phyloP scores from a whole-genome alignment of 805 yeast species.

The Saccharomycopsis fodiens region DNA sequence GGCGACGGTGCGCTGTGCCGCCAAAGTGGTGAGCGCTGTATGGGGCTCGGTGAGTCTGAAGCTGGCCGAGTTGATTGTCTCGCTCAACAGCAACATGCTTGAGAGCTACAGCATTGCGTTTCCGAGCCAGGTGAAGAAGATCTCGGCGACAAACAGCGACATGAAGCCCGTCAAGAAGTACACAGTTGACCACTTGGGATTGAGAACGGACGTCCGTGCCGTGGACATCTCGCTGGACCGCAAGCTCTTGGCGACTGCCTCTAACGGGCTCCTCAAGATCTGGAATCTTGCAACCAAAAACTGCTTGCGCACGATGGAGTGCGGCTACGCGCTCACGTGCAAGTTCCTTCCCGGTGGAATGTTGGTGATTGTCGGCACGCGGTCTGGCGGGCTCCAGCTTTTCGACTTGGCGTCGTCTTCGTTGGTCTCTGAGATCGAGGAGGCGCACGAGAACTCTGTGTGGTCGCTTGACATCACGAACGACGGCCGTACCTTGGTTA shows the following conservation, averaged over 20 bases:
- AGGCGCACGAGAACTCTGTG: slow-evolving; percentile 74
- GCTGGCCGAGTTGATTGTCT: slow-evolving; percentile 49
- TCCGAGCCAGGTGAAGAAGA: slow-evolving; percentile 52
- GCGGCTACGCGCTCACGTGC: slow-evolving; percentile 79
- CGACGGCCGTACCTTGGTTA: slow-evolving; percentile 77
- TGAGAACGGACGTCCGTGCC: slow-evolving; percentile 82
- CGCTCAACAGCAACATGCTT: slow-evolving; percentile 66
- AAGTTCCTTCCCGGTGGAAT: slow-evolving; percentile 89
- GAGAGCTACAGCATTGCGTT: slow-evolving; percentile 55
- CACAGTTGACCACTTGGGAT: slow-evolving; percentile 72
- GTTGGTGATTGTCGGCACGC: slow-evolving; percentile 79
- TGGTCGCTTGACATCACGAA: slow-evolving; percentile 87
- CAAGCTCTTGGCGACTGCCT: slow-evolving; percentile 76
- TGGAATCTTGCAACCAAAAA: slow-evolving; percentile 74
- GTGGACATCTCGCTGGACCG: slow-evolving; percentile 77
- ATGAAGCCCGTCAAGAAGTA: slow-evolving; percentile 39
- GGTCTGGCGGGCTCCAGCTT: slow-evolving; percentile 75
- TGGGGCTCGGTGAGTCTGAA: slow-evolving; percentile 51
- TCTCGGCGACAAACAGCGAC: slow-evolving; percentile 33
- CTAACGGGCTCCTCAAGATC: slow-evolving; percentile 80
- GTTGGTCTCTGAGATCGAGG: slow-evolving; percentile 57
- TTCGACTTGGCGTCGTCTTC: slow-evolving; percentile 83
- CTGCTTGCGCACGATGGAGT: slow-evolving; percentile 79
- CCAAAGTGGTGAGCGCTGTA: slow-evolving; percentile 57
- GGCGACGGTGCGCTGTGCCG: slow-evolving; percentile 54